Evolutionary conservation across 257 asterid species (phyloP), one percentile per base, ranked within the genome.

Genomic region (Rauvolfia tetraphylla): DNA sequence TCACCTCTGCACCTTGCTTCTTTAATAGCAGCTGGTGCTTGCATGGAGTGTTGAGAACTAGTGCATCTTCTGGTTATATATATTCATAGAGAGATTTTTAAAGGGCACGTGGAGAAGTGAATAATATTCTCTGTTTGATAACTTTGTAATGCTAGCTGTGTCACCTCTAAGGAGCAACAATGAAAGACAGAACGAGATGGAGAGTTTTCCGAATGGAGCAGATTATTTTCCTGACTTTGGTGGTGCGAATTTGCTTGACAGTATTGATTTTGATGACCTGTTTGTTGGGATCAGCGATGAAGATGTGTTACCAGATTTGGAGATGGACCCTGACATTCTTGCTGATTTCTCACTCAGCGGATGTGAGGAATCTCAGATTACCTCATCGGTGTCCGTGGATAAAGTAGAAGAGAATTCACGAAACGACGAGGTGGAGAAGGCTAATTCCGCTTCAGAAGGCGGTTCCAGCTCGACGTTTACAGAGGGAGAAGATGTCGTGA

Each of bases 261-360:
- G 90, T 81, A 90, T 93, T 78, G 96, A 91, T 80, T 93, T 91
- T 58, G 98, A 89, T 57, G 96, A 93, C 59, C 82, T 93, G 0
- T 90, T 93, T 72, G 85, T 83, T 9, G 95, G 92, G n/a, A 88
- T 93, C 78, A 82, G 76, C 78, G 93, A 87, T 54, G 97, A 86
- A 25, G 95, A 85, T 62, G 75, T 81, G 67, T 67, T 90, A 69
- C 94, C 93, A 2, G 97, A 93, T 86, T 77, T 93, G 90, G 96
- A 91, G 63, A 91, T 91, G 96, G 97, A 93, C 83, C 81, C 89
- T 0, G 92, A 90, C 41, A 83, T 87, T 20, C 82, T 89, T 6
- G 92, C 91, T n/a, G 97, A 91, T 4, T 87, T 87, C 72, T 91
- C 97, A 1, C 82, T 81, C 22, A 84, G 79, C 41, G 82, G 74